Base-by-base conservation (phyloP, 1,284 basidiomycete genomes). In the Tetrapyrgos nigripes region DNA sequence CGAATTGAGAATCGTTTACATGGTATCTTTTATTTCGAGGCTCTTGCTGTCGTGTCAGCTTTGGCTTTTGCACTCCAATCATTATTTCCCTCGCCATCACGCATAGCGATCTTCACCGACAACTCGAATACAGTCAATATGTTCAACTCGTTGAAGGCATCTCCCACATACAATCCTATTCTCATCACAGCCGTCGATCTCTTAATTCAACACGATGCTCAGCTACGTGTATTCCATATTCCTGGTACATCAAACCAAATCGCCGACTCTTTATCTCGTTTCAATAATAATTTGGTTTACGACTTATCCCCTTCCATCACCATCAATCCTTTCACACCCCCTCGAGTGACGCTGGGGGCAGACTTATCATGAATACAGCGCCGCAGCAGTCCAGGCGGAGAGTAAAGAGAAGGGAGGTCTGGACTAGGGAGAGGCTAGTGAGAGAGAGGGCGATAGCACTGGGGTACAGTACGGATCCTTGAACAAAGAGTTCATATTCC, bases 1-100 rank as follows among this genome's bases (percentile, higher is more conserved):
- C 9, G 14, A 33, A 8, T 33, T n/a, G n/a, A n/a, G 9, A 14
- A 50, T 6, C 4, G 45, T 0, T 50, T 57, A 0, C 10, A 33
- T 8, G 31, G 31, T 6, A 76, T 69, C 31, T 71, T 77, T 55
- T 79, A 62, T 55, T 68, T 61, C 23, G 72, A 79, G 56, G n/a
- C n/a, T n/a, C n/a, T n/a, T n/a, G n/a, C n/a, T n/a, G n/a, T n/a
- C n/a, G n/a, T n/a, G n/a, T n/a, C n/a, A n/a, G 70, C 71, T 0
- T 48, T 73, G 0, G 55, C 57, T 21, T 67, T 78, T 1, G 23
- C 61, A 2, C 52, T 64, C 1, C 68, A 70, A 0, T 50, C 75
- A 0, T 3, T 37, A 58, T 1, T 66, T 66, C 10, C 58, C 55
- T 35, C 55, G 54, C 43, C 26, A 47, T 45, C 52, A 51, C 11